Base-by-base conservation (phyloP, 257 asterid genomes). In the Euphrasia confusa region DNA sequence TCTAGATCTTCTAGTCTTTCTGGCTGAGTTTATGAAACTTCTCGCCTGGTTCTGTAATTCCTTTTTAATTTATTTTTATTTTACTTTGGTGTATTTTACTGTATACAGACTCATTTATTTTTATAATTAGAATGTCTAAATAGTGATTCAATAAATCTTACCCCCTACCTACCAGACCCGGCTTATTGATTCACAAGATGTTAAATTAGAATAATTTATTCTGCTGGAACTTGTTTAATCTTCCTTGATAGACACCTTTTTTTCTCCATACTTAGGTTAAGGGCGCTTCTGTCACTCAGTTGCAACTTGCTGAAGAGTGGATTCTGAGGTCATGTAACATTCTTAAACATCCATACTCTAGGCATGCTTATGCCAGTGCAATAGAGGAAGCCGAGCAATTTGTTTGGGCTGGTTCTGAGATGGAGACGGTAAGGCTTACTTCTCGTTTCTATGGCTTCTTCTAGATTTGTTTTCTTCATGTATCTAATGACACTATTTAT, bases 381-480 rank as follows among this genome's bases (percentile, higher is more conserved):
- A 70, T 88, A 26, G 84, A 84, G 74, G 90, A 84, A 71, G 96
- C 96, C 33, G 87, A 83, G 68, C 92, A 91, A 71, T 91, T 88
- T 81, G 78, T 86, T 74, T 91, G 98, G 98, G 98, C 88, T 72
- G 98, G 90, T 78, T 71, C 79, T 73, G 98, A 88, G 76, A 91
- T 91, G 95, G 90, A 91, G 74, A 82, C 76, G 30, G 98, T 88
- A 75, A 85, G 88, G 57, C 60, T 53, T 56, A 50, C 56, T 50
- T 67, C 61, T 54, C 24, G 30, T 37, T 14, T 63, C 2, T 68
- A 56, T 32, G 60, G 26, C 60, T 73, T 61, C 60, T 7, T 45
- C 61, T 10, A 6, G 24, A 53, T 33, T 53, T 63, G 42, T 27
- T 72, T 45, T 45, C 32, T 50, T 55, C 26, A 37, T 55, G 55